Conservation (phyloP, 768 basidiomycete species). For the Panellus pusillus region DNA sequence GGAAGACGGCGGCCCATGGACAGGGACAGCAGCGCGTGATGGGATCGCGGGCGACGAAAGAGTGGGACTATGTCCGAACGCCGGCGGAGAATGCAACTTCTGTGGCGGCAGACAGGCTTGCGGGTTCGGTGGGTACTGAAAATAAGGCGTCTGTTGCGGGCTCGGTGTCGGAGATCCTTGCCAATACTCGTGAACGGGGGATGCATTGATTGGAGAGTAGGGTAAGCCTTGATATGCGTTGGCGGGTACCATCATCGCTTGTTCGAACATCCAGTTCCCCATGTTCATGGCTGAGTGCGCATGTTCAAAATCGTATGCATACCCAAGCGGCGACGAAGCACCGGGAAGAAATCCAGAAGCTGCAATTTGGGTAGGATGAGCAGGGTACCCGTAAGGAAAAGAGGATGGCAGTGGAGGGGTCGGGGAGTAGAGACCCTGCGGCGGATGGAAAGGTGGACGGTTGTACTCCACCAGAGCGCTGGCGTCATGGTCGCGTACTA, state of each 20-base stretch:
- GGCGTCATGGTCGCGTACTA: background rate
- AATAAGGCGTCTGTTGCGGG: constrained; percentile 12
- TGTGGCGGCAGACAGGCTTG: constrained; percentile 12
- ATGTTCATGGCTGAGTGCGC: constrained; percentile 4
- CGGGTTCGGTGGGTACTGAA: constrained; percentile 15
- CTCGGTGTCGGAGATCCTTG: constrained; percentile 5
- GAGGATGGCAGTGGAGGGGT: constrained; percentile 6
- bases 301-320: constrained; percentile 21
- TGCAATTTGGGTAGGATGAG: constrained; percentile 1
- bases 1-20: background rate
- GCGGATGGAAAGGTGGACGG: constrained; percentile 9
- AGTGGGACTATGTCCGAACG: constrained; percentile 6
- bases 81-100: constrained; percentile 8
- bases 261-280: constrained; percentile 29
- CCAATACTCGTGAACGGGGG: constrained; percentile 20
- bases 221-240: constrained; percentile 7
- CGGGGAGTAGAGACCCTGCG: constrained; percentile 14
- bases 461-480: constrained; percentile 9
- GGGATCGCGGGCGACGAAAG: background rate
- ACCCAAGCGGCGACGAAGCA: constrained; percentile 14
- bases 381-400: constrained; percentile 12
- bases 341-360: constrained; percentile 3
- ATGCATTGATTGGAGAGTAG: background rate
- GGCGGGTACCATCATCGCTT: constrained; percentile 25
- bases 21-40: background rate